Base-by-base conservation (phyloP, 306 rosid species). In the Fragaria ananassa region DNA sequence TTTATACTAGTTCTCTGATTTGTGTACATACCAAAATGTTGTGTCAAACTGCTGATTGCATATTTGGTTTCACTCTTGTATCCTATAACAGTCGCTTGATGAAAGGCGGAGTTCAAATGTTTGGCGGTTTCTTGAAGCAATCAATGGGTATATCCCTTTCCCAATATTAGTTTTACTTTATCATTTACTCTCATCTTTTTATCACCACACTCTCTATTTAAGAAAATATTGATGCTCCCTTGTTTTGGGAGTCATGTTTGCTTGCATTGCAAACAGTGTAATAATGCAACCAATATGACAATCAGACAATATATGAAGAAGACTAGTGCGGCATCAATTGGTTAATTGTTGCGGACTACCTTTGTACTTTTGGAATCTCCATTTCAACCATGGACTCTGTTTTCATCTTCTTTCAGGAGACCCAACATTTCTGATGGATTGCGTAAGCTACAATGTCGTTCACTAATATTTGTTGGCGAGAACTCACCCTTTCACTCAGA, bases 41-140 rank as follows among this genome's bases (percentile, higher is more conserved):
- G 19, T 76, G 53, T 44, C 70, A 58, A 60, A 81, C 74, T 74
- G 65, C 63, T 47, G 78, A 83, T 66, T 54, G 61, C 54, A 70
- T 78, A 67, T 77, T 80, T 81, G 78, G 62, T 74, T 69, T 79
- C 6, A 68, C 72, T 65, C 58, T 58, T 31, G 35, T 70, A 78
- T 81, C 73, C 80, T 70, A 75, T 62, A 35, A 82, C 88, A 92
- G 99, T 92, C 95, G 1, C 88, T 95, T 61, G 93, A 88, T 62
- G 97, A 88, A 88, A 89, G 87, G 88, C 92, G 87, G 81, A 87
- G 99, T 80, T 82, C 85, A 66, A 95, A 92, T 70, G 88, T 92
- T 46, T 92, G 97, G 99, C 83, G 96, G 82, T 89, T 92, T 80
- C 97, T 95, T 49, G 97, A 95, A 87, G 99, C 97, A 65, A 82